Conservation (phyloP, 1,284 basidiomycete species). For the Cryptococcus deneoformans region DNA sequence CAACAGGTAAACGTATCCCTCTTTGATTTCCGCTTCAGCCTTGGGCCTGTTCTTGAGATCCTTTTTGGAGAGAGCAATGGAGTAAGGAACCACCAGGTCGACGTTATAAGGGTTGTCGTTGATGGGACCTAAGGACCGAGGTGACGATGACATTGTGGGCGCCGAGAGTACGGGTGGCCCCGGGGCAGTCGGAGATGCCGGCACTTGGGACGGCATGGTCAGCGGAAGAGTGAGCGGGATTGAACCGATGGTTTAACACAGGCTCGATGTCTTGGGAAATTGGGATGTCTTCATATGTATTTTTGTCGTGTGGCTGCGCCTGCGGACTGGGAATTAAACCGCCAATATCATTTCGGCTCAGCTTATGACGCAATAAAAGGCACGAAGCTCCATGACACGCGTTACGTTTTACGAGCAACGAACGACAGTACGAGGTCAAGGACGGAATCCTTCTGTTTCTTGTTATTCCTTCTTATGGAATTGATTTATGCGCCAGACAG, state of each 20-base stretch:
- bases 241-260: neutral
- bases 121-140: conserved; percentile 14
- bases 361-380: too few species aligned
- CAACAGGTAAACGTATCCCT: conserved; percentile 36
- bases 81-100: conserved; percentile 45
- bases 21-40: conserved; percentile 28
- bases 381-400: too few species aligned
- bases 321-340: neutral
- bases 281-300: neutral
- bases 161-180: conserved; percentile 28
- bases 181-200: conserved; percentile 23
- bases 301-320: too few species aligned
- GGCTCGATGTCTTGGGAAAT: neutral
- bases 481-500: too few species aligned
- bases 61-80: conserved; percentile 14
- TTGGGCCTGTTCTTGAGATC: conserved; percentile 9
- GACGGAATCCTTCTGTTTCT: too few species aligned
- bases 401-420: too few species aligned
- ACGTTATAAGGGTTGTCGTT: conserved; percentile 39
- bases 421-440: too few species aligned
- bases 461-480: too few species aligned
- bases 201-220: neutral
- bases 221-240: neutral
- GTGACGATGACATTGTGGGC: conserved; percentile 5
- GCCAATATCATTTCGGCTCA: neutral